Base-by-base conservation (phyloP, 257 asterid genomes). In the Salvia splendens region DNA sequence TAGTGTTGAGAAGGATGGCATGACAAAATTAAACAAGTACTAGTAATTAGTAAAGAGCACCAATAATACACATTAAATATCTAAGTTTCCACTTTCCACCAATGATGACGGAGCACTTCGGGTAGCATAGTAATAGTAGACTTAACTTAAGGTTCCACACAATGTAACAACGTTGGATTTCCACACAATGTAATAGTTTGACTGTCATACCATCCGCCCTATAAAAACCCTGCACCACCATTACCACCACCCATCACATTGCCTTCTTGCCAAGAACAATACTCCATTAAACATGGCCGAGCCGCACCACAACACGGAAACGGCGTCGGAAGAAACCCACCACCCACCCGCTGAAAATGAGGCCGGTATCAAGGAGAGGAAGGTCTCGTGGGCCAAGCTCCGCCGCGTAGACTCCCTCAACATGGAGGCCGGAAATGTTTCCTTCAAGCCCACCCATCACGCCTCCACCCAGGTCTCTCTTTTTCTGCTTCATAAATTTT, bases 321-420 rank as follows among this genome's bases (percentile, higher is more conserved):
- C 33, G 73, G 52, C 69, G 73, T 41, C 46, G 62, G 71, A 54
- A 45, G 64, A 50, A 59, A 7, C 47, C 43, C 45, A 46, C 46
- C 62, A 9, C 36, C 45, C 51, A 15, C 4, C 68, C 40, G 46
- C 50, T 1, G 63, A 28, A 49, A 61, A 40, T 12, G 77, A 36
- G 12, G 10, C 8, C 28, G 16, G 8, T 59, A 12, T 59, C 1
- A 50, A 32, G 28, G 78, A 68, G 10, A 57, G 78, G 38, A 77
- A 71, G 51, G 77, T 68, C 17, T 74, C 83, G 1, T 68, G 85
- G 83, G 77, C 60, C 2, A 69, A 7, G 66, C 79, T 71, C 76
- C 83, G 83, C 70, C 85, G 78, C n/a, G 77, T 68, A 51, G 83
- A 81, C 74, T 77, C 85, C 40, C 76, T 81, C 66, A 59, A 81